Percentiles rank a stretch among this genome's conserved stretches.
phyloP scores from a whole-genome alignment of 1,284 basidiomycete genomes.

The Ustilago bromivora region DNA sequence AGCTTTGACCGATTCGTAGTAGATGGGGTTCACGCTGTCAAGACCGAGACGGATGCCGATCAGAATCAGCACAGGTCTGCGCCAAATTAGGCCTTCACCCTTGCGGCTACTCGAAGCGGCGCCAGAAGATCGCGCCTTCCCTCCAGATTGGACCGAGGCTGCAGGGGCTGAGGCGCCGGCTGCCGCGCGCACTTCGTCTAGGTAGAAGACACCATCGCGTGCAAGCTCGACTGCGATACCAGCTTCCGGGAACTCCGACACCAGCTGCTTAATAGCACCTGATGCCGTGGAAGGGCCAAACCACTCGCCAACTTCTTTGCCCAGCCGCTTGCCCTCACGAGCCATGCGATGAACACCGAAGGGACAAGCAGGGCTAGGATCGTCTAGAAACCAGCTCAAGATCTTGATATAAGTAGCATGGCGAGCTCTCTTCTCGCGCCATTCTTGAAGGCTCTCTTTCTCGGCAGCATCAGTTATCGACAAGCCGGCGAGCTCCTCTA shows the following conservation, averaged over 20 bases:
- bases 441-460: constrained; percentile 17
- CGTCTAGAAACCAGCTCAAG: constrained; percentile 93
- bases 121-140: constrained; percentile 13
- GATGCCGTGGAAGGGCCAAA: constrained; percentile 97
- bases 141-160: not conserved
- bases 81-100: constrained; percentile 75
- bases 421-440: constrained; percentile 25
- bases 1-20: constrained; percentile 90
- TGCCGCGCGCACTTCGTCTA: constrained; percentile 85
- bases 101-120: constrained; percentile 5
- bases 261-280: constrained; percentile 83
- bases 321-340: constrained; percentile 89
- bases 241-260: constrained; percentile 80
- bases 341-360: constrained; percentile 98
- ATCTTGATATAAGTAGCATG: constrained; percentile 81
- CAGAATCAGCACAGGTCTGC: constrained; percentile 85
- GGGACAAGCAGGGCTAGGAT: constrained; percentile 85
- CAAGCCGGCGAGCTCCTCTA: constrained; percentile 23
- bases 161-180: constrained; percentile 71
- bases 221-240: constrained; percentile 85
- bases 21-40: constrained; percentile 92
- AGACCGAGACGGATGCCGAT: constrained; percentile 88
- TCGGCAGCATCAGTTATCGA: constrained; percentile 23
- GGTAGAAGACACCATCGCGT: constrained; percentile 83
- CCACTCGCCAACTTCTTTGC: constrained; percentile 96